phyloP scores from a whole-genome alignment of 1,284 basidiomycete genomes.

The Neonothopanus nambi region DNA sequence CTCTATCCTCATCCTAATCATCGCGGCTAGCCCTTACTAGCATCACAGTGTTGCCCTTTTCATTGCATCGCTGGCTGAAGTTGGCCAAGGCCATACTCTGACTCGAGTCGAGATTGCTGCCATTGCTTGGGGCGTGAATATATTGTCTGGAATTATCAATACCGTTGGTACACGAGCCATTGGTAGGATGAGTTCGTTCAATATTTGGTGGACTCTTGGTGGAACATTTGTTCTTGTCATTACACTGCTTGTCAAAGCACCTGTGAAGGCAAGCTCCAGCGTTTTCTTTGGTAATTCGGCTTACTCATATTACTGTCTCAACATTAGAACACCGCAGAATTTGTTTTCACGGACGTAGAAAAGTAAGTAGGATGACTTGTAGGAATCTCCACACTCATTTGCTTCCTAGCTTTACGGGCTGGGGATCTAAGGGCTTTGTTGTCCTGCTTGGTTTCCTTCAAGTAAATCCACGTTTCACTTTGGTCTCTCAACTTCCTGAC shows the following conservation, averaged over 20 bases:
- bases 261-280: slow-evolving; percentile 42
- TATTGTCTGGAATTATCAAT: slow-evolving; percentile 54
- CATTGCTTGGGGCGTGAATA: slow-evolving; percentile 60
- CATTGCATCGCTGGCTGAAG: slow-evolving; percentile 54
- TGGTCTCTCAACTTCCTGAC: background rate
- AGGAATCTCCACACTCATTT: slow-evolving; percentile 4
- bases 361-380: slow-evolving; percentile 38
- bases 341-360: slow-evolving; percentile 60
- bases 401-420: slow-evolving; percentile 55
- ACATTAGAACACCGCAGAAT: slow-evolving; percentile 50
- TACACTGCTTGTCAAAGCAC: slow-evolving; percentile 55
- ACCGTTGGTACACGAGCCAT: slow-evolving; percentile 59
- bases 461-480: slow-evolving; percentile 29
- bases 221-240: slow-evolving; percentile 61
- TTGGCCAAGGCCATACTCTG: slow-evolving; percentile 45
- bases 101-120: slow-evolving; percentile 52
- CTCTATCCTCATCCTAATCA: slow-evolving; percentile 5
- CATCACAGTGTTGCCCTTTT: slow-evolving; percentile 49
- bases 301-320: background rate
- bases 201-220: slow-evolving; percentile 63
- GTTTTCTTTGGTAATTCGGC: background rate
- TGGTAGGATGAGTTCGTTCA: slow-evolving; percentile 55
- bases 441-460: slow-evolving; percentile 62
- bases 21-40: background rate
- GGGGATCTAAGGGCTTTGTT: slow-evolving; percentile 54